These are phyloP conservation scores for Alternaria hordeiaustralica DNA, from an alignment of 2,329 filamentous ascomycete species.

Conservation along the genomic window DNA sequence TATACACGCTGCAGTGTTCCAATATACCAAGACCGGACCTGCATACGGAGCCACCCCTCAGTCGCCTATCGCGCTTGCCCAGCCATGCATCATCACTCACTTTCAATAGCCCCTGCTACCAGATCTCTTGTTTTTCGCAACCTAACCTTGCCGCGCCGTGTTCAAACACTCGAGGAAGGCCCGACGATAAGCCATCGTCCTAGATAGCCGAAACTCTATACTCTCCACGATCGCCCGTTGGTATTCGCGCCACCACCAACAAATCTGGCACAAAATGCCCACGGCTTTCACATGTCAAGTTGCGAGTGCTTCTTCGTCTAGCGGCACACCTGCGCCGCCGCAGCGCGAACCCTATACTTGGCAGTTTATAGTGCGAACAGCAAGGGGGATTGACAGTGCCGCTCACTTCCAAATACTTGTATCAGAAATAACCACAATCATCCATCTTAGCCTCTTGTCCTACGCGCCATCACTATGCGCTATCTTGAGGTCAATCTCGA, in stretches of 20 bases:
- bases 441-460: not conserved
- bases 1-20: not conserved
- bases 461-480: not conserved
- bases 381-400: not conserved
- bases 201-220: constrained; percentile 8
- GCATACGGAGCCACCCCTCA: not conserved
- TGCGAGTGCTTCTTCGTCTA: not conserved
- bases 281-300: not conserved
- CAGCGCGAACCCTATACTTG: not conserved
- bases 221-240: not conserved
- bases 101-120: not conserved
- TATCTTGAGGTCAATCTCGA: not conserved
- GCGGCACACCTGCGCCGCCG: not conserved
- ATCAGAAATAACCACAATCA: not conserved
- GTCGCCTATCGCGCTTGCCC: not conserved
- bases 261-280: not conserved
- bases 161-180: not conserved
- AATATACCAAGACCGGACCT: not conserved
- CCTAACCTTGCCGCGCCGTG: not conserved
- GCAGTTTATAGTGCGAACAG: not conserved
- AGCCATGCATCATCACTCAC: not conserved
- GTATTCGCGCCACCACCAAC: not conserved
- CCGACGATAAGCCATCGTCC: constrained; percentile 3
- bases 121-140: not conserved
- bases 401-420: not conserved